Base-by-base conservation (phyloP, 2,329 filamentous ascomycete genomes). In the Cryphonectria radicalis region DNA sequence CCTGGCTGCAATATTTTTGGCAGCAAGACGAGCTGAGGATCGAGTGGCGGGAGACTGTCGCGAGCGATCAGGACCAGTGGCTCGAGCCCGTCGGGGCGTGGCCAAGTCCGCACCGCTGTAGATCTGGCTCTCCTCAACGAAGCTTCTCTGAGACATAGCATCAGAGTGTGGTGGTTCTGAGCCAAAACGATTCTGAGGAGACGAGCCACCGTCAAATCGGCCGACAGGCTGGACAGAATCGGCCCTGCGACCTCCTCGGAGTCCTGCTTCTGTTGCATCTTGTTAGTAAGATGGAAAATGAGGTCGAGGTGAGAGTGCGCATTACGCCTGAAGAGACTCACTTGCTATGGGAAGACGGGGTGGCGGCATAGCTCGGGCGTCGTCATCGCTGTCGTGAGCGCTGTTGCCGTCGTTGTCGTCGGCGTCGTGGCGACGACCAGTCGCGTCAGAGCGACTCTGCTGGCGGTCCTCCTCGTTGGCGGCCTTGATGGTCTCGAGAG, bases 41-140 rank as follows among this genome's bases (percentile, higher is more conserved):
- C 67, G 64, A 28, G 65, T 53, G 32, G 8, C 22, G 25, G 70
- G 46, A n/a, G 63, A 64, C 59, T 63, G 17, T 28, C 19, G 57
- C 8, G 42, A 42, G 8, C 22, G 62, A 6, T 32, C 25, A 14
- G 57, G 13, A 22, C 32, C 7, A 17, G 37, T 42, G 28, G 35
- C 11, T 46, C 67, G 50, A 46, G 19, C 22, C 55, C n/a, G 2
- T 60, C 42, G 57, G 22, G 74, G 75, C 17, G 77, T 77, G 11
- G 71, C 67, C 19, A 78, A 50, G 22, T 70, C 67, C 7, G 77
- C 75, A 22, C 74, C 72, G 4, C 50, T 64, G 43, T 73, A 78
- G 14, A 77, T 50, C 46, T 71, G 67, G 35, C 74, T 74, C 65
- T 78, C 78, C 62, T 79, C 78, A 4, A 75, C 68, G 37, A 75